These are phyloP conservation scores for Trichoderma sp. DNA, from an alignment of 2,329 filamentous ascomycete species.

Conservation along the genomic window DNA sequence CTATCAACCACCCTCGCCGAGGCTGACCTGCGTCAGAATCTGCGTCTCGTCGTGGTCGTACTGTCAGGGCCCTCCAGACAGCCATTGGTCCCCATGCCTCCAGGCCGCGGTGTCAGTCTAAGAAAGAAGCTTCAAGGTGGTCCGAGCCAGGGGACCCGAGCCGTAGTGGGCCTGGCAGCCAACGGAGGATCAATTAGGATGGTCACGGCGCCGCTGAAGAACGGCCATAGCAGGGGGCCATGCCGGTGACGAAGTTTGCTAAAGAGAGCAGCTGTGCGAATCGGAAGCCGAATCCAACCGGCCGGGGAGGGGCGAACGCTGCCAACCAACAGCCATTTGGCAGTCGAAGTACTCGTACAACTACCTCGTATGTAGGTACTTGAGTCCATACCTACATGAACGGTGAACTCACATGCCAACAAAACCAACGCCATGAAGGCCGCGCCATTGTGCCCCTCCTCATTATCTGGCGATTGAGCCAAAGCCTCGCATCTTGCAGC, in stretches of 20 bases:
- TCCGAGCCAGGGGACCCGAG: background rate
- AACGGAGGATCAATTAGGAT: slow-evolving; percentile 1
- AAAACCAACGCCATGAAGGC: too few species aligned
- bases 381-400: too few species aligned
- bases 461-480: too few species aligned
- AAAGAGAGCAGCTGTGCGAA: background rate
- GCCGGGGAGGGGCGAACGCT: slow-evolving; percentile 3
- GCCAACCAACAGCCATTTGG: background rate
- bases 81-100: background rate
- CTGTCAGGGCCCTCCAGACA: background rate
- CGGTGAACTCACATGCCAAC: too few species aligned
- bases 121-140: slow-evolving; percentile 6
- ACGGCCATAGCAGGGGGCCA: background rate
- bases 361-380: background rate
- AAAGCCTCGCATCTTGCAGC: too few species aligned
- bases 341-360: too few species aligned
- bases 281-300: background rate
- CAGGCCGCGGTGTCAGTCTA: background rate
- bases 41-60: background rate
- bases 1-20: background rate
- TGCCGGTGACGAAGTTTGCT: background rate
- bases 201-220: background rate
- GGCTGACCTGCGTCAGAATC: background rate
- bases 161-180: background rate
- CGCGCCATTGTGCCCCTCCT: too few species aligned